These are phyloP conservation scores for Apostasia ramifera DNA, from an alignment of 106 monocot genomes.

Conservation along the genomic window DNA sequence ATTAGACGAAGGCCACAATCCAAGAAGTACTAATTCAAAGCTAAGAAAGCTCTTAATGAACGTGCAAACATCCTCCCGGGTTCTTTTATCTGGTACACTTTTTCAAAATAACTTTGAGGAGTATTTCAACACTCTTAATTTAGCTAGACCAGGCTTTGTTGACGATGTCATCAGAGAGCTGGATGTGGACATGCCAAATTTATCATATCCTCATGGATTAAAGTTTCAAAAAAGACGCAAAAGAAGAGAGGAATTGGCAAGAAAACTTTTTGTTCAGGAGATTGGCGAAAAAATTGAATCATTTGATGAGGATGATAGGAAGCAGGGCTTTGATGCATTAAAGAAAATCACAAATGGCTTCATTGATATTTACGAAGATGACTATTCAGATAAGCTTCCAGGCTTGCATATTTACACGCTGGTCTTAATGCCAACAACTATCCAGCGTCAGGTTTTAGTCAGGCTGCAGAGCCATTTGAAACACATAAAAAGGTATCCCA, in stretches of 20 bases:
- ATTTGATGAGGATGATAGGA: constrained; percentile 20
- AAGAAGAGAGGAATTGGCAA: constrained; percentile 32
- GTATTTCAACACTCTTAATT: constrained; percentile 61
- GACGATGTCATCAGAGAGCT: constrained; percentile 35
- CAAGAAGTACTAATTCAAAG: constrained; percentile 56
- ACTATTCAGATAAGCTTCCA: constrained; percentile 29
- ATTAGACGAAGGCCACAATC: constrained; percentile 77
- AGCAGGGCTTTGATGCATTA: constrained; percentile 39
- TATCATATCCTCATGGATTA: not conserved
- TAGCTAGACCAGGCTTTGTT: constrained; percentile 58
- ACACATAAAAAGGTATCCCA: constrained; percentile 16
- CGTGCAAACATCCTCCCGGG: constrained; percentile 47
- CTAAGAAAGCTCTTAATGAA: constrained; percentile 56
- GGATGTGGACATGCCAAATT: not conserved
- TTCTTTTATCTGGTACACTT: constrained; percentile 60
- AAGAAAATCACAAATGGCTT: constrained; percentile 37
- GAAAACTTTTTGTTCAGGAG: constrained; percentile 50
- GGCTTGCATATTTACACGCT: constrained; percentile 48
- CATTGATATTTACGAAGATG: constrained; percentile 41
- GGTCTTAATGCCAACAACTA: constrained; percentile 28
- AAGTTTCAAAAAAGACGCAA: constrained; percentile 16
- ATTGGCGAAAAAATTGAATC: constrained; percentile 58
- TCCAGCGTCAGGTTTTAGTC: constrained; percentile 31
- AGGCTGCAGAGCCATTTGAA: constrained; percentile 26
- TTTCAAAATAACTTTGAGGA: constrained; percentile 86